phyloP scores from a whole-genome alignment of 257 asterid species.

The Solanum pimpinellifolium region DNA sequence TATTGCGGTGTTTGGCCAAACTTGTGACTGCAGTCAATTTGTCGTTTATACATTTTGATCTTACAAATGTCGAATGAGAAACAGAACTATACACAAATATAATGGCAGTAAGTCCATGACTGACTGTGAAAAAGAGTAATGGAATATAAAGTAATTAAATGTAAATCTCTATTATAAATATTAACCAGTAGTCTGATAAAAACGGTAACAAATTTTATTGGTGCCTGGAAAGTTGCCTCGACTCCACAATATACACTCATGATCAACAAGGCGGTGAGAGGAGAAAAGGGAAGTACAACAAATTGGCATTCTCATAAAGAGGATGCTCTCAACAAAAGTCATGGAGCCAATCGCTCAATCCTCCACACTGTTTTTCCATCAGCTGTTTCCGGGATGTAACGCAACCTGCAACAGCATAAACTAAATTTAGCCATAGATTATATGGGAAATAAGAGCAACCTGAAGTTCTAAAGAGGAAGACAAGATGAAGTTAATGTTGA shows the following conservation, averaged over 20 bases:
- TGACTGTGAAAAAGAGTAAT: neutral
- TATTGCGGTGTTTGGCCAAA: neutral
- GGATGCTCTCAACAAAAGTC: constrained; percentile 16
- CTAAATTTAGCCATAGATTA: neutral
- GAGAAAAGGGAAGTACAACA: neutral
- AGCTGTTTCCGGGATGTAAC: constrained; percentile 10
- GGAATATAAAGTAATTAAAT: neutral
- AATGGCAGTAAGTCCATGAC: no score
- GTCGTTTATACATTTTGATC: neutral
- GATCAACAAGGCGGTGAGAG: neutral
- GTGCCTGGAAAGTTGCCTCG: neutral
- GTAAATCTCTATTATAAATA: neutral
- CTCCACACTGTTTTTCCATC: constrained; percentile 26
- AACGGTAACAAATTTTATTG: neutral
- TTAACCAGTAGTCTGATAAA: neutral
- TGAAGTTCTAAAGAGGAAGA: neutral
- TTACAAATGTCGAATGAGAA: neutral
- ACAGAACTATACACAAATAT: no score
- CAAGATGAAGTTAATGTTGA: neutral
- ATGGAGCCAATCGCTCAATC: constrained; percentile 32
- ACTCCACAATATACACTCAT: neutral
- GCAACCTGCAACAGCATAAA: constrained; percentile 9
- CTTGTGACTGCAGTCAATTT: neutral
- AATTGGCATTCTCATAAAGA: constrained; percentile 3
- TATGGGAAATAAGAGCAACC: neutral